Base-by-base conservation (phyloP, 192 early-diverging fungal species). In the Lobulomyces angularis region DNA sequence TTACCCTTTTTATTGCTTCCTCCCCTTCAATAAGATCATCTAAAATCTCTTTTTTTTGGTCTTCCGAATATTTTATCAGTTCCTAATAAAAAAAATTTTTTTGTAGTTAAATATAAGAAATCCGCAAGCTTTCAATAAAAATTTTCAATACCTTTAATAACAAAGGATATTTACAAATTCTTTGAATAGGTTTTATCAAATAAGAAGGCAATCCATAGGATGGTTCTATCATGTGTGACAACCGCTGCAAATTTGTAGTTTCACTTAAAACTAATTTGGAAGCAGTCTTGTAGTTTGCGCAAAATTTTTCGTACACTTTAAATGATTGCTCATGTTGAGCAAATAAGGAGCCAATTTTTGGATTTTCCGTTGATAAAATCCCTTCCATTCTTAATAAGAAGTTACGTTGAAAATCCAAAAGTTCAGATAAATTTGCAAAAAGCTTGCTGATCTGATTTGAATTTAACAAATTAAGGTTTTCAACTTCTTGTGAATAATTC, bases 111-210 rank as follows among this genome's bases (percentile, higher is more conserved):
- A n/a, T n/a, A n/a, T n/a, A n/a, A n/a, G n/a, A n/a, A n/a, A n/a
- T n/a, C n/a, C n/a, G n/a, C n/a, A n/a, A n/a, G n/a, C n/a, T n/a
- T n/a, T n/a, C n/a, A 30, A 21, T 14, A 9, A 11, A 27, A 51
- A 12, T 8, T 46, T 16, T 25, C 77, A 48, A 26, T 55, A 78
- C 81, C 45, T 71, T 66, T 44, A 90, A 62, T 14, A 99, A 71
- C 41, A 99, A 61, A 28, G 91, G 91, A 63, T 99, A 99, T 68
- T 91, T 91, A 69, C 91, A 93, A 43, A 97, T 86, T 35, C 95
- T 77, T 62, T 99, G 95, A 5, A 99, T 77, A 2, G 95, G 95
- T 48, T 95, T 92, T 65, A 98, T 98, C 39, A 98, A 69, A 63
- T 85, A 83, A 4, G 82, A 84, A 14, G 84, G 86, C 46, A 98